Evolutionary conservation across 1,139 yeast genomes (phyloP), one percentile per base, ranked within the genome.

Genomic region (Saccharomyces hybrid): DNA sequence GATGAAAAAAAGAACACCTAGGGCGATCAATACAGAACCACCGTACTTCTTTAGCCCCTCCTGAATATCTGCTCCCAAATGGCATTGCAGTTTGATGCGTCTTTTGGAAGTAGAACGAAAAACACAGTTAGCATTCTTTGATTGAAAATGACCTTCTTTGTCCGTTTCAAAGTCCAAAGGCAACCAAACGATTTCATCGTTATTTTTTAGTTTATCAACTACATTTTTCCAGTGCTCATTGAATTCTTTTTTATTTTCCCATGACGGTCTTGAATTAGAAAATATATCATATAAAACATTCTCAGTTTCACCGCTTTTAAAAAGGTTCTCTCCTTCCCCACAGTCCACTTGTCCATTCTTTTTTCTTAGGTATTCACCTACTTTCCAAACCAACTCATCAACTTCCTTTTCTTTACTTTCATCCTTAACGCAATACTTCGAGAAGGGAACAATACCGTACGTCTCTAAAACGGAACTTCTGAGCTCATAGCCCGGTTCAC

Each of bases 381-480:
- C 81, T 55, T 81, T 82, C 51, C 80, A 79, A 31, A 83, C 78
- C 74, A 88, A 78, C 49, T 80, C 78, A 55, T 78, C 79, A 49
- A 86, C 75, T 62, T 83, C 80, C 62, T 85, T 82, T 24, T 85
- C 83, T 65, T 81, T 83, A 60, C 80, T 81, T 28, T 83, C 78
- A 68, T 89, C 96, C 14, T 86, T 84, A 21, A 82, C 75, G 73
- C 97, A 89, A 11, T 50, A 28, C 42, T 80, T 79, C 34, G 82
- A 63, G 38, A 81, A 70, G 6, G 95, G 93, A 47, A 82, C 60
- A 9, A 75, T 53, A 0, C 83, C 84, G 53, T 75, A 72, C 12
- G 82, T 29, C 7, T 49, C 46, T 4, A 53, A 53, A 9, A 52
- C 26, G 6, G 56, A 58, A 46, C 81, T 73, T 3, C n/a, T 47